Evolutionary conservation across 352 stramenopile species (phyloP), one percentile per base, ranked within the genome.

Genomic region (Globisporangium canariense): DNA sequence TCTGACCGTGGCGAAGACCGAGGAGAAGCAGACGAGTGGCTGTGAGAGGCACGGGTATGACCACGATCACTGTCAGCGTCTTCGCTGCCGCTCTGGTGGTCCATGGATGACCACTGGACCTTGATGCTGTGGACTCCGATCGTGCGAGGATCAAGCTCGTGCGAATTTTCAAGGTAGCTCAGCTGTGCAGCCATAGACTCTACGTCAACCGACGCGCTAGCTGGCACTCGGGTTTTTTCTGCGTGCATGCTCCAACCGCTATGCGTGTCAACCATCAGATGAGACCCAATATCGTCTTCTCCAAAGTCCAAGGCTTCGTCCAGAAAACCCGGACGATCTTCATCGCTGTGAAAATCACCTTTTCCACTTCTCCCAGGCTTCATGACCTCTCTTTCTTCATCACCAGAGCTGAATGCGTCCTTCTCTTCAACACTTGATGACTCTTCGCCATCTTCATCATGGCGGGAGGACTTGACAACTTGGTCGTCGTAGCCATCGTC

Each of bases 41-140:
- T 18, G 16, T 22, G 13, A 52, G 51, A 36, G 11, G 20, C 4
- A 3, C 8, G 1, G 1, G 18, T 49, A 13, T 34, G 18, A 9
- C 14, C 59, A 1, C 30, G 20, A 14, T 40, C 25, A 32, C 13
- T 25, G 34, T 2, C 14, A 30, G 5, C 18, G 6, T 34, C 32
- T 1, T 36, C 18, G 4, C 43, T 25, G 22, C 11, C 18, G n/a
- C n/a, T 13, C 4, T 40, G 25, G 4, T 66, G 30, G 10, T 59
- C 10, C 14, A 70, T 14, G 25, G 73, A 28, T 28, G 25, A 73
- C 78, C 78, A 88, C 9, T 74, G 60, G 0, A 77, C 71, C 0
- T 68, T 67, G 46, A 91, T 87, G 11, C 64, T 78, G 45, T 88
- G 70, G 9, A 86, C 75, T 13, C 81, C 81, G 49, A 91, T 85